phyloP scores from a whole-genome alignment of 73 alveolate species.

The Uronychia binucleata region DNA sequence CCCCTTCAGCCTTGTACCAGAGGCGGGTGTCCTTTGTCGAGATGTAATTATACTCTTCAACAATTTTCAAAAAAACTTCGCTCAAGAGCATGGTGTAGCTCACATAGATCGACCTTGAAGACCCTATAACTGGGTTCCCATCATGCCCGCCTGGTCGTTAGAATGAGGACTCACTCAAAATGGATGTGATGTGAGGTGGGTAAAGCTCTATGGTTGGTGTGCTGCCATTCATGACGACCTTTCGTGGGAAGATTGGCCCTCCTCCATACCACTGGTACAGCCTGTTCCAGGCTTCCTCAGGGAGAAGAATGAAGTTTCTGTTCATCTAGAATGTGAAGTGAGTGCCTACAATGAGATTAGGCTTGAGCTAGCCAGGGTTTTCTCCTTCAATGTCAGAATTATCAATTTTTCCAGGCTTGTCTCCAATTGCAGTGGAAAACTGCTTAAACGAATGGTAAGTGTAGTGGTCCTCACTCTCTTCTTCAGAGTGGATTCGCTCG shows the following conservation, averaged over 20 bases:
- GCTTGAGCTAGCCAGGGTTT: constrained; percentile 65
- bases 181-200: constrained; percentile 63
- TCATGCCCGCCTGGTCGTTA: constrained; percentile 9
- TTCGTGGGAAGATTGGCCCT: constrained; percentile 79
- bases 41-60: constrained; percentile 46
- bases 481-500: neutral
- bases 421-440: constrained; percentile 16
- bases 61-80: constrained; percentile 48
- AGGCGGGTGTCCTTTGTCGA: constrained; percentile 49
- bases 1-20: constrained; percentile 57
- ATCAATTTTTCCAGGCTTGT: constrained; percentile 72
- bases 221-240: constrained; percentile 57
- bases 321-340: no score
- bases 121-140: neutral
- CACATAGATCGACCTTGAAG: neutral
- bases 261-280: constrained; percentile 83
- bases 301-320: constrained; percentile 72
- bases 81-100: constrained; percentile 32
- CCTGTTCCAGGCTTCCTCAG: constrained; percentile 76
- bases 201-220: constrained; percentile 69
- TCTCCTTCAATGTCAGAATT: constrained; percentile 80
- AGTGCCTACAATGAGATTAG: no score
- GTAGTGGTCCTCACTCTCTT: neutral
- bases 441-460: neutral
- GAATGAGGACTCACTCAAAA: constrained; percentile 45